A percentile compares a stretch with the other conserved stretches of the same genome.
phyloP scores from a whole-genome alignment of 2,329 filamentous ascomycete genomes.

The Penicillium capsulatum region DNA sequence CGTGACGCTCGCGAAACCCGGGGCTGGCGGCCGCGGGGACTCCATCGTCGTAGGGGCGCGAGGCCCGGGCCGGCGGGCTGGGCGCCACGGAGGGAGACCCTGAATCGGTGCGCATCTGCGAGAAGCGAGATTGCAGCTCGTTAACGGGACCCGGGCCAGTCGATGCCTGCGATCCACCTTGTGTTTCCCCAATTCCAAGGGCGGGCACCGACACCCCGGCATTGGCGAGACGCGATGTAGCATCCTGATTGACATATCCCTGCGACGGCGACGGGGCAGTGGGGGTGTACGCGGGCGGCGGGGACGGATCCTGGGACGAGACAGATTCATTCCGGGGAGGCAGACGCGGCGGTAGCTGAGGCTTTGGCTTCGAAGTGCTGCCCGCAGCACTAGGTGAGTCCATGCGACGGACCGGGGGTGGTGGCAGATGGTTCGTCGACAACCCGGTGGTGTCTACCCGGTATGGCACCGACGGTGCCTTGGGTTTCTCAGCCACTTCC shows the following conservation, averaged over 20 bases:
- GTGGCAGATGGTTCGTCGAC: constrained; percentile 63
- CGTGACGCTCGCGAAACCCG: constrained; percentile 58
- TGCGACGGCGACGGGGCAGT: constrained; percentile 31
- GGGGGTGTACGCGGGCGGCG: constrained; percentile 47
- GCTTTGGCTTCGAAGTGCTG: constrained; percentile 42
- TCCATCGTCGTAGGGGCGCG: constrained; percentile 59
- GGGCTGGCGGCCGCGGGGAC: constrained; percentile 48
- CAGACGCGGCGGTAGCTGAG: constrained; percentile 61
- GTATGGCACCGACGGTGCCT: constrained; percentile 61
- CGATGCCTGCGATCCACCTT: constrained; percentile 26
- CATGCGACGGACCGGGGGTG: constrained; percentile 58
- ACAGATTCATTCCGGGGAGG: constrained; percentile 62
- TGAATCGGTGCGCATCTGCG: constrained; percentile 47
- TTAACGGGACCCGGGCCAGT: constrained; percentile 48
- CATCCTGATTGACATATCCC: constrained; percentile 53
- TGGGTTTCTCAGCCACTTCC: constrained; percentile 32
- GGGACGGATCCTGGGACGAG: constrained; percentile 40
- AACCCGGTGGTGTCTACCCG: constrained; percentile 67
- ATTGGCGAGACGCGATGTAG: constrained; percentile 62
- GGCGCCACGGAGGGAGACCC: constrained; percentile 24
- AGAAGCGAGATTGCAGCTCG: constrained; percentile 66
- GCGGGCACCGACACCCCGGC: constrained; percentile 75
- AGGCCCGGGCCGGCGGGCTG: constrained; percentile 40
- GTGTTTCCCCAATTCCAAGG: constrained; percentile 61
- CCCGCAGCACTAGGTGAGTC: constrained; percentile 29